A percentile compares a stretch with the other conserved stretches of the same genome.
Conservation (phyloP, 2,329 filamentous ascomycete species). For the Trichoderma hamatum region DNA sequence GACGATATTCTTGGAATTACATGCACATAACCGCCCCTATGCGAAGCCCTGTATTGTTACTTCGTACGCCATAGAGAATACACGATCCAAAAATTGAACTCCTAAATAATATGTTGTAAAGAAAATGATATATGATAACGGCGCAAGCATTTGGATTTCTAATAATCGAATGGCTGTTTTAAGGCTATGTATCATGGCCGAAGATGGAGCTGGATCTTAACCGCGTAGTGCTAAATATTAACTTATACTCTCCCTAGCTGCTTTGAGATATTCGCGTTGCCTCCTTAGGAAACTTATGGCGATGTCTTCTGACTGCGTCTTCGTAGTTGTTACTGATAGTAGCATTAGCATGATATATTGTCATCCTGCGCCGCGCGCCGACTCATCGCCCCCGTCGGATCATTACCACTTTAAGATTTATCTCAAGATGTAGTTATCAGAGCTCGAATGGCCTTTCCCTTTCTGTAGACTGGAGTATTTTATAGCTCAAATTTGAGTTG, state of each 20-base stretch:
- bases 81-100: neutral
- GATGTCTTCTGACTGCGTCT: neutral
- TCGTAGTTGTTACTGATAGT: neutral
- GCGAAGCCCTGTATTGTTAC: neutral
- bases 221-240: neutral
- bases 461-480: neutral
- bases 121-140: neutral
- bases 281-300: neutral
- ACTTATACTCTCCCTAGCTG: neutral
- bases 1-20: neutral
- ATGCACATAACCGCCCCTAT: neutral
- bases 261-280: neutral
- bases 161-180: neutral
- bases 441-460: neutral
- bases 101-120: neutral
- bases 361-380: neutral
- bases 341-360: neutral
- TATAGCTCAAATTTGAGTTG: neutral
- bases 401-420: neutral
- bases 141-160: neutral
- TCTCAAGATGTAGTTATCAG: neutral
- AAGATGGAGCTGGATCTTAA: neutral
- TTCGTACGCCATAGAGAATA: neutral
- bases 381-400: neutral
- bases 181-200: neutral